Conservation (phyloP, 345 rosid species). For the Hibiscus mutabilis region DNA sequence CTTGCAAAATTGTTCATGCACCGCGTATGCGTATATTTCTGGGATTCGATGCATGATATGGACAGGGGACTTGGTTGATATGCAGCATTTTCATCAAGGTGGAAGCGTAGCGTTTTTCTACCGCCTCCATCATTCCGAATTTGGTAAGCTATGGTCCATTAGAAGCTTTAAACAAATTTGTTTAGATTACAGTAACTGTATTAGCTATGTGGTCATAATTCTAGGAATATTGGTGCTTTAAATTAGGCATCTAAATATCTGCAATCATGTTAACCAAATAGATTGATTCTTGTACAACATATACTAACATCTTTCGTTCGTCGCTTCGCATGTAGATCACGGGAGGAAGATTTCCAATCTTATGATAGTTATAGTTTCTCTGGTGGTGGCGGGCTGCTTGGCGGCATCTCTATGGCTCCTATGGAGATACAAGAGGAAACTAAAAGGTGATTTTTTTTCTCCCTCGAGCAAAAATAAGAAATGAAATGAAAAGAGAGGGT, state of each 20-base stretch:
- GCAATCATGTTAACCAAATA: not conserved
- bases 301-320: not conserved
- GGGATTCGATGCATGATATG: constrained; percentile 59
- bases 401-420: constrained; percentile 27
- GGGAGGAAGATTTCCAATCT: constrained; percentile 24
- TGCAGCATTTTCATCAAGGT: constrained; percentile 28
- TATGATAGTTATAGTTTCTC: constrained; percentile 31
- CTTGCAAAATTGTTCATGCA: constrained; percentile 52
- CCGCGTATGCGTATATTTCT: constrained; percentile 33
- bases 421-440: constrained; percentile 36
- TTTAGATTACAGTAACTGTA: not conserved
- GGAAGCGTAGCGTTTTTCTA: constrained; percentile 26
- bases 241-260: not conserved
- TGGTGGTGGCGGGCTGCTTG: constrained; percentile 32
- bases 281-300: not conserved
- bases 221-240: not conserved
- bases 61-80: constrained; percentile 47
- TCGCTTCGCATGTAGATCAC: constrained; percentile 22
- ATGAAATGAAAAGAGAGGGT: not conserved
- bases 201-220: not conserved
- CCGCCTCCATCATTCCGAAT: constrained; percentile 56
- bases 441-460: constrained; percentile 34
- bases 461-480: not conserved
- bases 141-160: constrained; percentile 26
- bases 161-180: not conserved